Conservation (phyloP, 2,329 filamentous ascomycete genomes). For the Calonectria ilicicola region DNA sequence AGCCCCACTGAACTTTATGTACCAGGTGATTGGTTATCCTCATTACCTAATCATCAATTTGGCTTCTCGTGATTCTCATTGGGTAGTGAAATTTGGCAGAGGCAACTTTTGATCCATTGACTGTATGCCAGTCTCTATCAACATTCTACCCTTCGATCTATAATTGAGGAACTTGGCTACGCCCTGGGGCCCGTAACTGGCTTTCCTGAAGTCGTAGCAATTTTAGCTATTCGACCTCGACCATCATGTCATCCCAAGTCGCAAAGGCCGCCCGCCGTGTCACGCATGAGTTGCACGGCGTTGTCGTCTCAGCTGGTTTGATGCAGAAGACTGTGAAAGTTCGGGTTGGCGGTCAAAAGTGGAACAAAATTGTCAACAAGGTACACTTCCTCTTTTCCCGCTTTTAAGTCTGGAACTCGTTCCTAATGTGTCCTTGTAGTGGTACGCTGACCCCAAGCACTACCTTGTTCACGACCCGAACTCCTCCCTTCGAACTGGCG, state of each 20-base stretch:
- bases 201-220: not conserved
- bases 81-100: constrained; percentile 35
- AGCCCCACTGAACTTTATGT: not conserved
- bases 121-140: constrained; percentile 12
- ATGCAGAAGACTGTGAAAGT: constrained; percentile 87
- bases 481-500: constrained; percentile 78
- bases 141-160: constrained; percentile 14
- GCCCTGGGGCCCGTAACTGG: constrained; percentile 10
- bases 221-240: not conserved
- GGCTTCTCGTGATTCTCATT: constrained; percentile 23
- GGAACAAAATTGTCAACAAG: constrained; percentile 80
- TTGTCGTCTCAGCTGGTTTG: constrained; percentile 82
- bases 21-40: not conserved
- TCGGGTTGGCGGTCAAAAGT: constrained; percentile 76
- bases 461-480: constrained; percentile 84
- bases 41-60: constrained; percentile 35
- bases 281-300: constrained; percentile 69
- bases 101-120: constrained; percentile 26
- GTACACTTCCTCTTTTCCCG: constrained; percentile 56
- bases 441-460: constrained; percentile 72
- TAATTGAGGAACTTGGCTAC: constrained; percentile 28
- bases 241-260: constrained; percentile 55
- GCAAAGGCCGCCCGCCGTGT: constrained; percentile 57
- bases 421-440: constrained; percentile 60
- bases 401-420: not conserved